phyloP scores from a whole-genome alignment of 306 rosid species.

The Cucumis hystrix region DNA sequence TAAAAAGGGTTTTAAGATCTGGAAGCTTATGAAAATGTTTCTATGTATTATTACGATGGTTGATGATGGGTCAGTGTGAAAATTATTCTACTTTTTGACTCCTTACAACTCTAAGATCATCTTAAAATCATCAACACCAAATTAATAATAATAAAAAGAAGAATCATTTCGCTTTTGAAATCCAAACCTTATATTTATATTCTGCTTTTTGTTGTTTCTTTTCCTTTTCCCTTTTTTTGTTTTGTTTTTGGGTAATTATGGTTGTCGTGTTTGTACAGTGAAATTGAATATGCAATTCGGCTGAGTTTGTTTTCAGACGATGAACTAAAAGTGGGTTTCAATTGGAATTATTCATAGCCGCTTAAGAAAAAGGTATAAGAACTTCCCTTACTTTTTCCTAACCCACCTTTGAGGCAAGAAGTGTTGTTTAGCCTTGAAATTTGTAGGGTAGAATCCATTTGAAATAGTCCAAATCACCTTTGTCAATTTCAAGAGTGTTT shows the following conservation, averaged over 20 bases:
- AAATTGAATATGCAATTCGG: neutral
- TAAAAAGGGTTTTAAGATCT: neutral
- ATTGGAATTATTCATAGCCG: neutral
- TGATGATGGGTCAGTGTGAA: neutral
- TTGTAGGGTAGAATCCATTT: too few relatives aligned
- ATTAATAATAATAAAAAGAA: neutral
- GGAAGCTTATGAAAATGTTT: neutral
- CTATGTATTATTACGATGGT: neutral
- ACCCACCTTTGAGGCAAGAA: too few relatives aligned
- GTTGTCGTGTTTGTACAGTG: neutral
- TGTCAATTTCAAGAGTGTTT: too few relatives aligned
- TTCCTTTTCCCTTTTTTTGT: too few relatives aligned
- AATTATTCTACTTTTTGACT: neutral
- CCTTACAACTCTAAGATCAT: neutral
- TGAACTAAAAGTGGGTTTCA: neutral
- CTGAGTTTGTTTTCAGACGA: neutral
- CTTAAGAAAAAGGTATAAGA: neutral
- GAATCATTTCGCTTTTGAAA: neutral
- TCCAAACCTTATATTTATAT: neutral
- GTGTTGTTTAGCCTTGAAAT: too few relatives aligned
- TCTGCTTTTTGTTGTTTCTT: neutral
- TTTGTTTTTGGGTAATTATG: neutral
- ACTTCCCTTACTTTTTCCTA: neutral
- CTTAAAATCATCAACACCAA: too few relatives aligned
- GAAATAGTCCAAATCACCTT: too few relatives aligned